Evolutionary conservation across 768 basidiomycete genomes (phyloP).

Genomic region (Pisolithus microcarpus): DNA sequence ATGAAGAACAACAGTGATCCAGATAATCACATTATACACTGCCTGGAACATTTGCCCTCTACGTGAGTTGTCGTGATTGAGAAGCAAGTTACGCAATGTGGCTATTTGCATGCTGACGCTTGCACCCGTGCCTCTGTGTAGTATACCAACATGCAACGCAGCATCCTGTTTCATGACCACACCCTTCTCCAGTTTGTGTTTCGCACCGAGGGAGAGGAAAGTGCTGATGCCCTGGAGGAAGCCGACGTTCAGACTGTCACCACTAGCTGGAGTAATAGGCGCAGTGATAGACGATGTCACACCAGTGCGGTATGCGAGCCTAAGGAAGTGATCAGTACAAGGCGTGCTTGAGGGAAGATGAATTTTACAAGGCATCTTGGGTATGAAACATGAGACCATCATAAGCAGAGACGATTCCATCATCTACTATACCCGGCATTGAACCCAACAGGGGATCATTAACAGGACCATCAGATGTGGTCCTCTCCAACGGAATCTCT

Average conservation of each 20-base stretch:
- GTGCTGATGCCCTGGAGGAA: conserved; percentile 53
- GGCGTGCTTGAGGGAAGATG: no score
- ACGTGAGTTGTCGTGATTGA: conserved; percentile 22
- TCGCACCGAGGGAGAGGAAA: conserved; percentile 49
- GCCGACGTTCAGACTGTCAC: conserved; percentile 16
- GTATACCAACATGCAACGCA: conserved; percentile 55
- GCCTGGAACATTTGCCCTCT: conserved; percentile 27
- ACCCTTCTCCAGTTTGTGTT: conserved; percentile 47
- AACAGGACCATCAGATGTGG: no score
- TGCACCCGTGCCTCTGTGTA: conserved; percentile 18
- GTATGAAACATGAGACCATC: no score
- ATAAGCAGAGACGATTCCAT: no score
- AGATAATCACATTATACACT: conserved; percentile 29
- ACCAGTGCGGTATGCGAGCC: no score
- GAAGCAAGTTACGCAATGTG: conserved; percentile 42
- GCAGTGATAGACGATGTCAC: no score
- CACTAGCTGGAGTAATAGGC: background rate
- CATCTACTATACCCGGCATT: no score
- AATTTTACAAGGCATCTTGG: no score
- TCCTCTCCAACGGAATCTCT: no score
- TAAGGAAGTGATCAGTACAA: no score
- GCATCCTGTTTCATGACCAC: conserved; percentile 39
- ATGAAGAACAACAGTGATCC: background rate
- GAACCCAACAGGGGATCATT: no score
- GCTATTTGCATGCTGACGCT: conserved; percentile 63